Conservation (phyloP, 768 basidiomycete genomes). For the Boletus speciosus region DNA sequence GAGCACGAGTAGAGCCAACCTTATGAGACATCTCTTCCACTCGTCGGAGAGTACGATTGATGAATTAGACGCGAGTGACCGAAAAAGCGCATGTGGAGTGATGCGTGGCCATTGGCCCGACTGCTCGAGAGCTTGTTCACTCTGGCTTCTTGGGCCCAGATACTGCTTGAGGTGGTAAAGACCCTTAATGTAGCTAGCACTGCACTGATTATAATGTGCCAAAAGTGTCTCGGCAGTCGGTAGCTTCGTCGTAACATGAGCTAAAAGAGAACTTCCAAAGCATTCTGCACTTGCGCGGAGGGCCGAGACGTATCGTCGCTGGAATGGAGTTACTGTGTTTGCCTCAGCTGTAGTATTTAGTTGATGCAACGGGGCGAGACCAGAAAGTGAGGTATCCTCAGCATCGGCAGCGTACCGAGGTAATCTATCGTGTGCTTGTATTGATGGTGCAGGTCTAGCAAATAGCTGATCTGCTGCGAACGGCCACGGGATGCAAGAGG, state of each 20-base stretch:
- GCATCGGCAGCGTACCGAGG: not conserved
- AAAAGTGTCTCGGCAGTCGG: constrained; percentile 2
- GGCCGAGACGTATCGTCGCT: constrained; percentile 7
- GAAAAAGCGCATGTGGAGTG: constrained; percentile 31
- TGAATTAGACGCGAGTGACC: constrained; percentile 27
- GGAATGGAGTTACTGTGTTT: constrained; percentile 10
- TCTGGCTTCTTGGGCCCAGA: constrained; percentile 13
- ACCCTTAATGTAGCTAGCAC: not conserved
- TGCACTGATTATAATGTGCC: constrained; percentile 9
- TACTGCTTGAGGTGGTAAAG: not conserved
- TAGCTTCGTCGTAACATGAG: not conserved
- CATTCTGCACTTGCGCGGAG: constrained; percentile 8
- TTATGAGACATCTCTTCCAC: constrained; percentile 33
- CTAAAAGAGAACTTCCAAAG: not conserved
- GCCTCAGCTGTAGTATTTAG: constrained; percentile 1
- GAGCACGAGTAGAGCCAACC: constrained; percentile 29
- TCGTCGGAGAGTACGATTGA: constrained; percentile 5
- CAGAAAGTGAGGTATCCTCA: not conserved
- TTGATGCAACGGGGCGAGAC: not conserved
- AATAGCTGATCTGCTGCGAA: constrained; percentile 2
- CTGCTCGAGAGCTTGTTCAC: constrained; percentile 16
- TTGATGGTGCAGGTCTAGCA: constrained; percentile 1
- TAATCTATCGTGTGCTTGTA: not conserved
- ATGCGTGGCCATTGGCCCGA: constrained; percentile 39
- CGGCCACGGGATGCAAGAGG: not conserved